Base-by-base conservation (phyloP, 495 filamentous ascomycete genomes). In the Hyaloscypha hepaticicola region DNA sequence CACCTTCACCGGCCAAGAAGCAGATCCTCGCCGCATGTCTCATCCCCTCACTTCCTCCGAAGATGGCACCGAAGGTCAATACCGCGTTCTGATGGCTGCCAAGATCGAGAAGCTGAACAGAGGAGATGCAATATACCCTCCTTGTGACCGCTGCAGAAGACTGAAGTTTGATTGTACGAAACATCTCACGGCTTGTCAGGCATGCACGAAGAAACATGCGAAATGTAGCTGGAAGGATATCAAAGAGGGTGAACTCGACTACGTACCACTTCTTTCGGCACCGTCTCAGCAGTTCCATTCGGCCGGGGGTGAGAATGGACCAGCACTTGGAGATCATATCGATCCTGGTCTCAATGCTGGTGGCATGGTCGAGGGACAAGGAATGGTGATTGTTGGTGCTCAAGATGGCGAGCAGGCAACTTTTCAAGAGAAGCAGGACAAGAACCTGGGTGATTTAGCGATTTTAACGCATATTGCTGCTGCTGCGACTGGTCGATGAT, bases 141-240 rank as follows among this genome's bases (percentile, higher is more conserved):
- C 92, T 7, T 96, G 92, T 72, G 92, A 96, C 72, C 83, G 90
- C 26, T 96, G 92, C 68, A 82, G 91, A 24, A 82, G 92, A 16
- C 78, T 94, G 19, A 86, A 89, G 65, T 90, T 91, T 80, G 85
- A 90, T 63, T 96, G 92, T 58, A 76, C 92, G 41, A 95, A 94
- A 75, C 90, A 96, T 63, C 77, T 92, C 34, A 94, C 90, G 0
- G 90, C 91, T 25, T 96, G 92, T 73, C 83, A 89, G 74, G 90
- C 90, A 38, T 96, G 92, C 75, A 95, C 92, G 1, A 90, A 89
- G 74, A 93, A 94, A 75, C 91, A 95, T 71, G 89, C 90, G 16
- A 92, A 90, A 65, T 96, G 92, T 73, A 85, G 83, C 25, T 96
- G 91, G 91, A 87, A 85, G 64, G 85, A 88, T 60, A 82, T 93